Evolutionary conservation across 2,329 filamentous ascomycete species (phyloP).

Genomic region (Alternaria arbusti): DNA sequence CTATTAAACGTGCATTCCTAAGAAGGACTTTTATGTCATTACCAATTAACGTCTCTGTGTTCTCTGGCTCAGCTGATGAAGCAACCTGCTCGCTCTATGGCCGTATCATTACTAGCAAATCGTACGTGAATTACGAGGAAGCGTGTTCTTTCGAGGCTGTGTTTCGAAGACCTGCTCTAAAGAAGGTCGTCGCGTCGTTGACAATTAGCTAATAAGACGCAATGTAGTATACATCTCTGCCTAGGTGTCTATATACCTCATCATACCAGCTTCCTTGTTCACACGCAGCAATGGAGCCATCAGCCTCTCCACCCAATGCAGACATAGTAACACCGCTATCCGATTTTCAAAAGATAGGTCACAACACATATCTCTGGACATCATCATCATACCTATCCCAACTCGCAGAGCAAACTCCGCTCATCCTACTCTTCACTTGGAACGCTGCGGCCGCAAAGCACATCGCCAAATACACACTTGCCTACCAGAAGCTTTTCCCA

Average conservation of each 20-base stretch:
- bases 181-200: not conserved
- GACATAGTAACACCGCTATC: constrained; percentile 27
- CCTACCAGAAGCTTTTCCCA: constrained; percentile 42
- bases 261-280: not conserved
- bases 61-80: not conserved
- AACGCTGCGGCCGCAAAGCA: constrained; percentile 45
- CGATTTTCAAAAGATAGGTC: constrained; percentile 41
- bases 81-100: not conserved
- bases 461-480: constrained; percentile 46
- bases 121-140: not conserved
- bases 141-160: not conserved
- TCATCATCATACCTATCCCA: constrained; percentile 19
- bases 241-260: not conserved
- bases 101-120: not conserved
- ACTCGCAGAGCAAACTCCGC: constrained; percentile 17
- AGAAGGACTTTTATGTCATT: not conserved
- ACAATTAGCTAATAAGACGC: not conserved
- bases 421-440: constrained; percentile 46
- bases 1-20: not conserved
- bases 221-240: not conserved
- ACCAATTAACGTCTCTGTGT: not conserved
- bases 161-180: not conserved
- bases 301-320: constrained; percentile 4
- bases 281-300: constrained; percentile 13
- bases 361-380: constrained; percentile 45